phyloP scores from a whole-genome alignment of 169 alveolate species.

The Eimeria acervulina region DNA sequence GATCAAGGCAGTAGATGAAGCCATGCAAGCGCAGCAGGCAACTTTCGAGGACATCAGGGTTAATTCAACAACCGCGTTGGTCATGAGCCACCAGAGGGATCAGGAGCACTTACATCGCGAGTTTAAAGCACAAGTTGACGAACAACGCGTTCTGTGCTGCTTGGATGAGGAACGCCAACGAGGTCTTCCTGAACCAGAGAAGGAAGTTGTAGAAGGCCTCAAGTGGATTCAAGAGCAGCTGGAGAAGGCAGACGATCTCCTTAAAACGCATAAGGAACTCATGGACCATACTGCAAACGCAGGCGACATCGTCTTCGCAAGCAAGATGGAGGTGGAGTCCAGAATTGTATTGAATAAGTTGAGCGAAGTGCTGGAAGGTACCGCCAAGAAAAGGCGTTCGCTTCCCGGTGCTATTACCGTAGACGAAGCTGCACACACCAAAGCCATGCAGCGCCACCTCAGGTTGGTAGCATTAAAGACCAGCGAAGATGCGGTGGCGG shows the following conservation, averaged over 20 bases:
- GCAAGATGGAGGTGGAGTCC: not conserved
- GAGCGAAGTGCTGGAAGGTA: not conserved
- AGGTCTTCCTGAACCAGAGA: not conserved
- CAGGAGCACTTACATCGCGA: not conserved
- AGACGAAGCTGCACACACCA: not conserved
- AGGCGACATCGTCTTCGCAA: not conserved
- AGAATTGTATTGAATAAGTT: not conserved
- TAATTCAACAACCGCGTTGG: not conserved
- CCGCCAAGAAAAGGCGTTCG: not conserved
- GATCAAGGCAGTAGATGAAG: not conserved
- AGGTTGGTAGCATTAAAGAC: not conserved
- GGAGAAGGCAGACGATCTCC: not conserved
- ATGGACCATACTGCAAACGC: not conserved
- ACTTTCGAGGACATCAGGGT: not conserved
- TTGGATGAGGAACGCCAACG: not conserved
- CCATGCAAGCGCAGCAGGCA: not conserved
- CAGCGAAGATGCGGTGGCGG: not conserved
- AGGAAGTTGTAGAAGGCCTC: not conserved
- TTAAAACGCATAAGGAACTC: not conserved
- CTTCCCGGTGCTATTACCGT: not conserved
- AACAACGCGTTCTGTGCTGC: not conserved
- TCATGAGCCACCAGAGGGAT: not conserved
- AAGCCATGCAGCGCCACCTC: not conserved
- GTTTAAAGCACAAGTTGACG: not conserved
- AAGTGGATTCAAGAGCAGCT: not conserved